phyloP scores from a whole-genome alignment of 805 yeast species.

The Peterozyma toletana region DNA sequence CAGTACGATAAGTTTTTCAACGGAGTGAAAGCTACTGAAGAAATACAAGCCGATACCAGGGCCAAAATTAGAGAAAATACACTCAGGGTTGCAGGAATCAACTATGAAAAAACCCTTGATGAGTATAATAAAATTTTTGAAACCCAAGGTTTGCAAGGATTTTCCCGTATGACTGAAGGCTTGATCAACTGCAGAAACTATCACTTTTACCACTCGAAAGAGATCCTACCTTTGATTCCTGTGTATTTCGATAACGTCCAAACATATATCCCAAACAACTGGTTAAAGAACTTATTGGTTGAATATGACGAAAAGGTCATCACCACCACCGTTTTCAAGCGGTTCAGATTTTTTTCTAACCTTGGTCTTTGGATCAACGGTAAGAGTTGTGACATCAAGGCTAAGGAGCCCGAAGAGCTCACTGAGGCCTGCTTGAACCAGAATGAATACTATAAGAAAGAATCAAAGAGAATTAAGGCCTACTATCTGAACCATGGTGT shows the following conservation, averaged over 20 bases:
- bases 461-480: conserved; percentile 1
- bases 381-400: neutral
- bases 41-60: neutral
- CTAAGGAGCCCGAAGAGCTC: neutral
- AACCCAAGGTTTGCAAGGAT: neutral
- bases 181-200: conserved; percentile 42
- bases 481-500: neutral
- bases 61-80: neutral
- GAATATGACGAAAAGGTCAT: conserved; percentile 4
- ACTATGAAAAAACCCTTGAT: neutral
- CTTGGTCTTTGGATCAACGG: conserved; percentile 4
- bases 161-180: neutral
- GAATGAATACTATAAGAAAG: neutral
- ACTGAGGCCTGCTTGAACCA: neutral
- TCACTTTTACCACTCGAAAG: conserved; percentile 39
- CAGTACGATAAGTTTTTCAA: conserved; percentile 3
- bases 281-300: conserved; percentile 5
- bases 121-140: neutral
- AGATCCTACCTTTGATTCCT: conserved; percentile 40
- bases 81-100: neutral
- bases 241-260: conserved; percentile 48
- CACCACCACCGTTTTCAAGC: neutral
- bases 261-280: conserved; percentile 43
- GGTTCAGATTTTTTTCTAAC: neutral
- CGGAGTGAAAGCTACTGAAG: neutral